A percentile compares a stretch with the other conserved stretches of the same genome.
phyloP scores from a whole-genome alignment of 2,329 filamentous ascomycete species.

The Metarhizium brunneum region DNA sequence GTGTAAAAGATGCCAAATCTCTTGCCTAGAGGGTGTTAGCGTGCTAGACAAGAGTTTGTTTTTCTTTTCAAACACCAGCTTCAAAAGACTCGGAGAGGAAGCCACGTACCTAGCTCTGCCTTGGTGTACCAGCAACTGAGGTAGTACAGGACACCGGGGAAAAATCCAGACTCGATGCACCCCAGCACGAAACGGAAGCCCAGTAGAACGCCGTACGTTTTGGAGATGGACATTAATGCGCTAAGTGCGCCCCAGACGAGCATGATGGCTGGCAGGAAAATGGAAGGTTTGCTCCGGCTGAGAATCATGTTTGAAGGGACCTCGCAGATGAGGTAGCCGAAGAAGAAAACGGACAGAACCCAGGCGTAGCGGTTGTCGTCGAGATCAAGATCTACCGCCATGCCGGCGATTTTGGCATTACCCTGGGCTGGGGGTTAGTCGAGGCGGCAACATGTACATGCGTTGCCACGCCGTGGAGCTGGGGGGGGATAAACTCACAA shows the following conservation, averaged over 20 bases:
- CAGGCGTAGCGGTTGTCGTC: constrained; percentile 40
- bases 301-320: constrained; percentile 46
- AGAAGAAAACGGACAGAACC: constrained; percentile 44
- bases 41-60: background rate
- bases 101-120: background rate
- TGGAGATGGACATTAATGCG: constrained; percentile 38
- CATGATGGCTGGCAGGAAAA: constrained; percentile 43
- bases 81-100: background rate
- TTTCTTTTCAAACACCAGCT: background rate
- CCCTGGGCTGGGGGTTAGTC: constrained; percentile 16
- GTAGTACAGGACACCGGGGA: constrained; percentile 40
- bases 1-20: constrained; percentile 49
- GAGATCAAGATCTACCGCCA: constrained; percentile 35
- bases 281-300: constrained; percentile 34
- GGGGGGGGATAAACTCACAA: constrained; percentile 32
- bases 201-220: constrained; percentile 37
- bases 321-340: constrained; percentile 43
- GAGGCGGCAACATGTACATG: background rate
- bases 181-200: constrained; percentile 37
- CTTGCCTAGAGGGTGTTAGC: constrained; percentile 21
- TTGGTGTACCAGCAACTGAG: constrained; percentile 47
- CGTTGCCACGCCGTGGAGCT: background rate
- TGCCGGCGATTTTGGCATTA: constrained; percentile 42
- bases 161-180: constrained; percentile 40
- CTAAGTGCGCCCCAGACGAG: constrained; percentile 29